Evolutionary conservation across 140 eudicot genomes (phyloP), one percentile per base, ranked within the genome.

Genomic region (Senecio squalidus): DNA sequence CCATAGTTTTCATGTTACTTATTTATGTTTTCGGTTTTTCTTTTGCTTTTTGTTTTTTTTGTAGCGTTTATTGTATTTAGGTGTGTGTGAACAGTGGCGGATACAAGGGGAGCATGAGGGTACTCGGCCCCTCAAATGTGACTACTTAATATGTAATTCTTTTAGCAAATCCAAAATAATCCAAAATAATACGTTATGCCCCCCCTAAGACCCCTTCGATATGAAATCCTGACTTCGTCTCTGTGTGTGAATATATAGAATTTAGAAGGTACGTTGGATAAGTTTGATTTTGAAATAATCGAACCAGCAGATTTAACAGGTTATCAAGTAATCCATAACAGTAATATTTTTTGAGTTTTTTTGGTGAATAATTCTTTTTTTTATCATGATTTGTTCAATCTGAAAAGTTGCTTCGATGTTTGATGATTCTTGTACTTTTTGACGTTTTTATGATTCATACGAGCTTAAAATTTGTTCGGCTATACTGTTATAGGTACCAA

Each of bases 401-500:
- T 41, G 52, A 14, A 11, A 51, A 2, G 52, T 59, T 26, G 51
- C 5, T 59, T 24, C 15, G n/a, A 41, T 21, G 9, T 26, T 59
- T 58, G 52, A 49, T 48, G 48, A 50, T n/a, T 60, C 38, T 14
- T 60, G 31, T 29, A 39, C 25, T 43, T 17, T 69, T 13, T 57
- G 13, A 56, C 34, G 74, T 60, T 50, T 11, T 49, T 30, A 59
- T 47, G 61, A 60, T 27, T 26, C 21, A 28, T 59, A 48, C 5
- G 36, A 49, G 34, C 24, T 27, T 13, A 15, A 46, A 21, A 55
- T 25, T 29, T 17, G 15, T 31, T 24, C 30, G 40, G 39, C 67
- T 24, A 24, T 57, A 18, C 54, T 61, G 52, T 52, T 7, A 33
- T 45, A 88, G 98, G 98, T 87, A 68, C 98, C 98, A 45, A 88